Base-by-base conservation (phyloP, 2,329 filamentous ascomycete genomes). In the Rhinocladiella mackenziei region DNA sequence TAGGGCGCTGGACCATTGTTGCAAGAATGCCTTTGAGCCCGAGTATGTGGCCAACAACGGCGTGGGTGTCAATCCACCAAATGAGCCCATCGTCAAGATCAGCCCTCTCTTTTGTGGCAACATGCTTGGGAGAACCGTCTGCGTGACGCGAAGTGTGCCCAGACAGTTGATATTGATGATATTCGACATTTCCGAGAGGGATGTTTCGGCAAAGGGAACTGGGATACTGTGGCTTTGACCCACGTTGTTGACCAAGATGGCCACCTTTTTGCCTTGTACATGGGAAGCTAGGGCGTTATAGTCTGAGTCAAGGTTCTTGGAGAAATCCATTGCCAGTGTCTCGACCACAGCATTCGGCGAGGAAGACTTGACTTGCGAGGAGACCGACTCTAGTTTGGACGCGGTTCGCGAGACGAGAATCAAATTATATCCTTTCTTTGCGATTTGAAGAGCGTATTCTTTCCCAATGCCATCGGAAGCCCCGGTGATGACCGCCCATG, bases 401-500 rank as follows among this genome's bases (percentile, higher is more conserved):
- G 85, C 77, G n/a, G 94, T 97, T 59, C 94, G 89, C 33, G 92
- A 97, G 50, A 98, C 83, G 57, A 98, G 86, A 51, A 98, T 73
- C 58, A 97, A 75, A 69, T 96, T 97, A 80, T 91, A 98, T 59
- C 89, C 89, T 64, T 92, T 89, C 50, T 80, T 74, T 17, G 92
- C 89, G 45, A 98, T 82, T 65, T 97, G 89, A 22, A 84, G 76
- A 26, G 91, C 88, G 64, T 88, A 98, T 71, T 98, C 92, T 70
- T 95, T 97, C 63, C 92, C 92, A 52, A 98, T 82, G 54, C 92
- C 94, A 67, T 98, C 92, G 8, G 89, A 96, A 39, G 91, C 92
- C 53, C 92, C 92, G 18, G 92, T 98, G 29, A 98, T 78, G 43
- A 98, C 80, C 22, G 87, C 92, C 89, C 91, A 98, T 46, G 84